phyloP scores from a whole-genome alignment of 345 rosid species.

The Gossypium australe region DNA sequence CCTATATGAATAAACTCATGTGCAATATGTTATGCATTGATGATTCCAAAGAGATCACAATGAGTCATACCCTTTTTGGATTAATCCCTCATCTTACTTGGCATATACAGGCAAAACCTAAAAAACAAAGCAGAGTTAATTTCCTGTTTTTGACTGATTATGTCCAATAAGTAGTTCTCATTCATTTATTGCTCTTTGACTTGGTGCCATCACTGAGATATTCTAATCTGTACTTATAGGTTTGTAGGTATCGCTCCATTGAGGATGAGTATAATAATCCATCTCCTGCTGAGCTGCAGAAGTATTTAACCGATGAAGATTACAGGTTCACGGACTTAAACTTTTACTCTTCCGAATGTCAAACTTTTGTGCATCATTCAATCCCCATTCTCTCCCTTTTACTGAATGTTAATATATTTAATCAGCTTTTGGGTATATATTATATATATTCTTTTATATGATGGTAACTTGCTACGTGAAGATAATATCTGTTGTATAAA shows the following conservation, averaged over 20 bases:
- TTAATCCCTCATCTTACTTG: neutral
- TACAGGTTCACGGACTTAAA: conserved; percentile 47
- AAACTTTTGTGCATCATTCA: neutral
- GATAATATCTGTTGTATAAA: neutral
- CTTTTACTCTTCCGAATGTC: neutral
- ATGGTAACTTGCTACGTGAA: neutral
- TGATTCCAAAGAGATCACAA: neutral
- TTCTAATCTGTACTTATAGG: conserved; percentile 37
- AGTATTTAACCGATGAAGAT: conserved; percentile 75
- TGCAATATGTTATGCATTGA: neutral
- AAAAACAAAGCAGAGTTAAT: neutral
- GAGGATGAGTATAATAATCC: conserved; percentile 89
- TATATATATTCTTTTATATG: neutral
- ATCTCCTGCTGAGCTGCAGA: conserved; percentile 55
- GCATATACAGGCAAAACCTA: neutral
- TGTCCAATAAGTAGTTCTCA: neutral
- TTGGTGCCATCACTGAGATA: neutral
- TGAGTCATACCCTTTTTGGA: neutral
- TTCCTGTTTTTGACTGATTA: neutral
- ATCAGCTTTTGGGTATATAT: too few species aligned
- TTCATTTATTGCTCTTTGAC: neutral
- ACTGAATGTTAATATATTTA: neutral
- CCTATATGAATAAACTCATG: neutral
- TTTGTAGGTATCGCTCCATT: conserved; percentile 65
- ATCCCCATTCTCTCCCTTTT: neutral